Percentiles rank a stretch among this genome's conserved stretches.
These are phyloP conservation scores for Aspergillus sp. DNA, from an alignment of 2,329 filamentous ascomycete genomes.

Conservation along the genomic window DNA sequence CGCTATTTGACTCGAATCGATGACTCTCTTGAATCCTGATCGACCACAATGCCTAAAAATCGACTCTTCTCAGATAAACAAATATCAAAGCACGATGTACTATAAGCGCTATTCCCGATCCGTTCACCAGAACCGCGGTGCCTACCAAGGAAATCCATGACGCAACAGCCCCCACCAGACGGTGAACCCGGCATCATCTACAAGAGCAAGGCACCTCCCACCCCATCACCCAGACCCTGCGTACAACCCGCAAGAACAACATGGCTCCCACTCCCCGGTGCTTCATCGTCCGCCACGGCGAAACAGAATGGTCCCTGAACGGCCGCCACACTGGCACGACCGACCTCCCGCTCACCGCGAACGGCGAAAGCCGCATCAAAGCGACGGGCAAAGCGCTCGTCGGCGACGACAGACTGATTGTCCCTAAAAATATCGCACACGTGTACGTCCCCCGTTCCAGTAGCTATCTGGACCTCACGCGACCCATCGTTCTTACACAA, in stretches of 20 bases:
- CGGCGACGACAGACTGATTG: conserved; percentile 79
- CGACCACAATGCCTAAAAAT: too few relatives aligned
- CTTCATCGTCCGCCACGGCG: conserved; percentile 84
- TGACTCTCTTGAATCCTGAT: too few relatives aligned
- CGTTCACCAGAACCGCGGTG: not conserved
- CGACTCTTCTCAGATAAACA: not conserved
- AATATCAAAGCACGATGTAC: not conserved
- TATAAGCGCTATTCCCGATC: not conserved
- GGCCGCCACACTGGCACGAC: conserved; percentile 80
- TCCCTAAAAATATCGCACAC: conserved; percentile 75
- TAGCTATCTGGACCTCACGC: too few relatives aligned
- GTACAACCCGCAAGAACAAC: not conserved
- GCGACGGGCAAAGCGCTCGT: conserved; percentile 82
- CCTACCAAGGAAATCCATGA: not conserved
- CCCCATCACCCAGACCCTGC: not conserved
- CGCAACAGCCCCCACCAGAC: conserved; percentile 2
- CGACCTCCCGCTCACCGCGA: conserved; percentile 81
- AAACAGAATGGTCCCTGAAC: conserved; percentile 92
- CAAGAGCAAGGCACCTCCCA: not conserved
- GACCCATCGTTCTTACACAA: too few relatives aligned
- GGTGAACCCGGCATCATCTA: not conserved
- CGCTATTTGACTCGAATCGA: too few relatives aligned
- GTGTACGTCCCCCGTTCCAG: conserved; percentile 57
- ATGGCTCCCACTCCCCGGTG: conserved; percentile 59
- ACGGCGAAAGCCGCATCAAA: conserved; percentile 73